Conservation (phyloP, 2,329 filamentous ascomycete species). For the Hysterium pulicare region DNA sequence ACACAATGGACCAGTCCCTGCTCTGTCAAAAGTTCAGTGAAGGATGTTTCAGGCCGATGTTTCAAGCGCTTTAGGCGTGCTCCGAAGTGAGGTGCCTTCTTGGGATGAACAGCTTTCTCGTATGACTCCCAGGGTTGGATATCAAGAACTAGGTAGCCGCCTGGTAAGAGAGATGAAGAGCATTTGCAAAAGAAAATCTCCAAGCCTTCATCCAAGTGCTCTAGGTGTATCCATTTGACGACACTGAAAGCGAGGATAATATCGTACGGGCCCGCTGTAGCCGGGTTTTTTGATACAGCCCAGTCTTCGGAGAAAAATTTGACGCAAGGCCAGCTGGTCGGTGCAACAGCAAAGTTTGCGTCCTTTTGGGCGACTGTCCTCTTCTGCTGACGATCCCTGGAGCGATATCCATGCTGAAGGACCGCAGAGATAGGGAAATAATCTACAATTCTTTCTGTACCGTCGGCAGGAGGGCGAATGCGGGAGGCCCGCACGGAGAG, state of each 20-base stretch:
- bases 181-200: slow-evolving; percentile 32
- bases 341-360: slow-evolving; percentile 13
- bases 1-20: slow-evolving; percentile 23
- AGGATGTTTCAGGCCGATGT: slow-evolving; percentile 34
- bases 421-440: slow-evolving; percentile 38
- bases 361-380: slow-evolving; percentile 10
- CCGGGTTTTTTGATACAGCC: slow-evolving; percentile 22
- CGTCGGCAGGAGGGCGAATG: slow-evolving; percentile 19
- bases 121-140: slow-evolving; percentile 37
- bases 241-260: slow-evolving; percentile 39
- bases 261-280: slow-evolving; percentile 26
- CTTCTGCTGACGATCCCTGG: slow-evolving; percentile 15
- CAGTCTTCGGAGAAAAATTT: slow-evolving; percentile 34
- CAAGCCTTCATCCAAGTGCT: slow-evolving; percentile 33
- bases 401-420: slow-evolving; percentile 30
- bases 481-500: slow-evolving; percentile 36
- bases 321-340: slow-evolving; percentile 23
- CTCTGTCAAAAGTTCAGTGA: slow-evolving; percentile 25
- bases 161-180: slow-evolving; percentile 21
- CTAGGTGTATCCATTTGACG: slow-evolving; percentile 39
- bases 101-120: slow-evolving; percentile 30
- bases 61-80: slow-evolving; percentile 22
- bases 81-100: slow-evolving; percentile 30
- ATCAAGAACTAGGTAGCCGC: slow-evolving; percentile 32
- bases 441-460: slow-evolving; percentile 17